A percentile compares a stretch with the other conserved stretches of the same genome.
Evolutionary conservation across 2,329 filamentous ascomycete genomes (phyloP).

Genomic region (Pezicula neosporulosa): DNA sequence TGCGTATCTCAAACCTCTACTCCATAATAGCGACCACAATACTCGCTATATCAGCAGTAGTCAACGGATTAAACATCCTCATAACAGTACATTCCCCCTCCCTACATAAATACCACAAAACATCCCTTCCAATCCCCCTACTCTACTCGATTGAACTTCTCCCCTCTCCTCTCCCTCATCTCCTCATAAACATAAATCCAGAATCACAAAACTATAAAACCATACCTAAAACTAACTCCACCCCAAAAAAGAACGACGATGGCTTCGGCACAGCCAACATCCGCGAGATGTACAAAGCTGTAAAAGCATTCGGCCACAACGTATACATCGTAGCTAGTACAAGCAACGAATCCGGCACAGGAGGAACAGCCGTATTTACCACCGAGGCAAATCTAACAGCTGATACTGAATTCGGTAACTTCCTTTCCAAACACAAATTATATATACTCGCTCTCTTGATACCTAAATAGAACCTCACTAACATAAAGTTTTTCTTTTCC

Average conservation of each 20-base stretch:
- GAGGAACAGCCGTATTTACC: conserved; percentile 40
- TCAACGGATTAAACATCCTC: conserved; percentile 17
- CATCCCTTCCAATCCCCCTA: too few relatives aligned
- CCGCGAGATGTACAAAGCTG: conserved; percentile 35
- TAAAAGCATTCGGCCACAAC: conserved; percentile 33
- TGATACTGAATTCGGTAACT: conserved; percentile 36
- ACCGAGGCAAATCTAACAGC: conserved; percentile 36
- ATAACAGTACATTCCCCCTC: conserved; percentile 6
- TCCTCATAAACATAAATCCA: background rate
- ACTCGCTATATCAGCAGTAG: background rate
- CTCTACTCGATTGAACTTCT: background rate
- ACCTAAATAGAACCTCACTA: too few relatives aligned
- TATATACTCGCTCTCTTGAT: too few relatives aligned
- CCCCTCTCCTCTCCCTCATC: background rate
- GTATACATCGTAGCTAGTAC: conserved; percentile 39
- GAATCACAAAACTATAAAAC: background rate
- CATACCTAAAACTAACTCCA: too few relatives aligned
- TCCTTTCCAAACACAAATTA: background rate
- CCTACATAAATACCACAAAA: background rate
- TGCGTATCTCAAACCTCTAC: background rate
- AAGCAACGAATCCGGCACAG: conserved; percentile 41
- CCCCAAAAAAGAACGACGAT: conserved; percentile 30
- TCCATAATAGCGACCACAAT: background rate
- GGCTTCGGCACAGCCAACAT: conserved; percentile 39
- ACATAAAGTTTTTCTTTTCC: too few relatives aligned